Base-by-base conservation (phyloP, 768 basidiomycete species). In the Mrakia frigida region DNA sequence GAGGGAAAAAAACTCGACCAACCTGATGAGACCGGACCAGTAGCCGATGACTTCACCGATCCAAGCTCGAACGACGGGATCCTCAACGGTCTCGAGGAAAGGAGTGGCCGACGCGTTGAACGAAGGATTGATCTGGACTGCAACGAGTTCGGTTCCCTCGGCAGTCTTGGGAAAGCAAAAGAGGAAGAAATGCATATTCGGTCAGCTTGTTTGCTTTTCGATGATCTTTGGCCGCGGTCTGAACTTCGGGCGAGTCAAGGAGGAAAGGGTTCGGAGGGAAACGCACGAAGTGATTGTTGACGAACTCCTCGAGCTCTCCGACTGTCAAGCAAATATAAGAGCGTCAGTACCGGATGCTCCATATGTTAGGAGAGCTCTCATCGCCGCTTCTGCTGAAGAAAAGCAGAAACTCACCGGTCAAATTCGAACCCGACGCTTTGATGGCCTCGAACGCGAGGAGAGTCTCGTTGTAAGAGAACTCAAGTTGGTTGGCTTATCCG, bases 401-500 rank as follows among this genome's bases (percentile, higher is more conserved):
- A n/a, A n/a, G n/a, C n/a, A n/a, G n/a, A n/a, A n/a, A n/a, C 65
- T 23, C 10, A 68, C 65, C 84, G 78, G 83, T 84, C 80, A 61
- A 83, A 69, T 81, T 83, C 7, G 83, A 81, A 9, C 86, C 84
- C 67, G 87, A 85, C n/a, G 86, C 84, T 74, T 81, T 80, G 14
- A 85, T 78, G 6, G 79, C 78, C 25, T 79, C 68, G 80, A 93
- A 97, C 79, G 90, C 91, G 0, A 87, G 82, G 68, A 94, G 85
- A 21, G 94, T 92, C 71, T 86, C 85, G 79, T 89, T 88, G 0
- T 90, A 81, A 0, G 87, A 83, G 79, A 89, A 88, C 81, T 85
- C n/a, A n/a, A n/a, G n/a, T n/a, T 86, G 1, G 94, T 96, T 3
- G 94, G 94, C 86, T 94, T 83, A 86, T 96, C 94, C 10, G 91